These are phyloP conservation scores for Phytophthora parvispora DNA, from an alignment of 352 stramenopile genomes.

Conservation along the genomic window DNA sequence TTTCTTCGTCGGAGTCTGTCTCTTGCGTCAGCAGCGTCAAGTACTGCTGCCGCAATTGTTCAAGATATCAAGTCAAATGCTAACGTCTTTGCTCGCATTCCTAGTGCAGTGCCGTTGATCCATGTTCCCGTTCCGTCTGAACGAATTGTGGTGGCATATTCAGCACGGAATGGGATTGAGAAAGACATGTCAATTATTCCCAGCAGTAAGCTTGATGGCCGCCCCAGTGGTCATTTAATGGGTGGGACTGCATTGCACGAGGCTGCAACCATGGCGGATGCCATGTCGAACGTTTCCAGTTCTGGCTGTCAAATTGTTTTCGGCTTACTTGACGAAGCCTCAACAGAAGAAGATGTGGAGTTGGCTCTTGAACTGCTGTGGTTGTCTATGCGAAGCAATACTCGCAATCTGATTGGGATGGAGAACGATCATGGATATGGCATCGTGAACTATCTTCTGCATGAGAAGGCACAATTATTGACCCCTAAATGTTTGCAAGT, in stretches of 20 bases:
- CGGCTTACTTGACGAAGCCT: constrained; percentile 57
- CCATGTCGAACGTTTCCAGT: constrained; percentile 52
- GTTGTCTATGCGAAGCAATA: constrained; percentile 41
- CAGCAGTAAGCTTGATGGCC: constrained; percentile 61
- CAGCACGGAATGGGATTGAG: constrained; percentile 42
- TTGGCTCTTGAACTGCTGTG: constrained; percentile 52
- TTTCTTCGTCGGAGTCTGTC: constrained; percentile 64
- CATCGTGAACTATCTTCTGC: constrained; percentile 74
- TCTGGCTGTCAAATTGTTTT: constrained; percentile 70
- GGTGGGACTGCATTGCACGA: constrained; percentile 43
- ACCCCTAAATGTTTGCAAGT: constrained; percentile 38
- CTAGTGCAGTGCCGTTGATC: constrained; percentile 58
- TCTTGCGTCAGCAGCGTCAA: constrained; percentile 67
- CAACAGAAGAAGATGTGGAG: constrained; percentile 51
- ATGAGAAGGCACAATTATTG: constrained; percentile 64
- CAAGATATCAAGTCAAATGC: constrained; percentile 73
- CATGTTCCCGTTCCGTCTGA: constrained; percentile 61
- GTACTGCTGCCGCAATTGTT: constrained; percentile 71
- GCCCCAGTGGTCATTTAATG: constrained; percentile 66
- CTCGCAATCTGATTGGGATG: constrained; percentile 64
- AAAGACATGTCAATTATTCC: constrained; percentile 57
- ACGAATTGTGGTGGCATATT: constrained; percentile 63
- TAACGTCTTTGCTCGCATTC: constrained; percentile 64
- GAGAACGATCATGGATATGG: constrained; percentile 81
- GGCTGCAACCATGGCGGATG: constrained; percentile 44